Evolutionary conservation across 106 monocot genomes (phyloP).

Genomic region (Vanilla planifolia): DNA sequence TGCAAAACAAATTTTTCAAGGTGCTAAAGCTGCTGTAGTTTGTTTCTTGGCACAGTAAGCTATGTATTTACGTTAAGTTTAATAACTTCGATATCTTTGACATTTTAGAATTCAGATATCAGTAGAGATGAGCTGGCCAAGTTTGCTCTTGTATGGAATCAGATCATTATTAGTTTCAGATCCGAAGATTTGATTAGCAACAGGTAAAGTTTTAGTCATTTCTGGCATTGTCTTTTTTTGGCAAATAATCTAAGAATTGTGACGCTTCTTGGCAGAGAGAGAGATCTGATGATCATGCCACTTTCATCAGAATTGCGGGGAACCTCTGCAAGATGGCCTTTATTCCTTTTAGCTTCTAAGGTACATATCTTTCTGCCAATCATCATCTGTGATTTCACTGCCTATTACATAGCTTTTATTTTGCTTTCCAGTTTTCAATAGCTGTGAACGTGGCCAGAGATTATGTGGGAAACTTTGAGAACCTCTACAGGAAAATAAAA

Average conservation of each 20-base stretch:
- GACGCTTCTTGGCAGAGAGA: slow-evolving; percentile 43
- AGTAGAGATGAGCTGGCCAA: slow-evolving; percentile 35
- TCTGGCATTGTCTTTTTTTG: not conserved
- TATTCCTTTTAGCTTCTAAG: slow-evolving; percentile 62
- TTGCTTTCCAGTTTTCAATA: slow-evolving; percentile 41
- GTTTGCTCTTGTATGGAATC: slow-evolving; percentile 73
- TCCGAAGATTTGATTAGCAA: slow-evolving; percentile 72
- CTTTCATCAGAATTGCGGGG: slow-evolving; percentile 22
- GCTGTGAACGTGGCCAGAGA: slow-evolving; percentile 50
- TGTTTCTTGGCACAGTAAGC: not conserved
- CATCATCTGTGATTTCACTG: not conserved
- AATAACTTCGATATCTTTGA: not conserved
- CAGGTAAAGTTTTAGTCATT: slow-evolving; percentile 24
- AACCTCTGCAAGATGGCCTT: slow-evolving; percentile 42
- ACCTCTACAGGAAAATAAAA: slow-evolving; percentile 44
- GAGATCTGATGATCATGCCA: slow-evolving; percentile 70
- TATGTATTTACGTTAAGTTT: too few species aligned
- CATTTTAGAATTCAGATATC: slow-evolving; percentile 30
- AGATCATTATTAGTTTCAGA: slow-evolving; percentile 57
- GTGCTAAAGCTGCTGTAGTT: slow-evolving; percentile 11
- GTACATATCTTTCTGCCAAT: slow-evolving; percentile 14
- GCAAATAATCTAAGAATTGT: not conserved
- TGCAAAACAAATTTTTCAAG: slow-evolving; percentile 45
- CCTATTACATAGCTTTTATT: slow-evolving; percentile 5
- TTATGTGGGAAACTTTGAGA: slow-evolving; percentile 38